phyloP scores from a whole-genome alignment of 208 protist genomes.

The Lotmaria passim region DNA sequence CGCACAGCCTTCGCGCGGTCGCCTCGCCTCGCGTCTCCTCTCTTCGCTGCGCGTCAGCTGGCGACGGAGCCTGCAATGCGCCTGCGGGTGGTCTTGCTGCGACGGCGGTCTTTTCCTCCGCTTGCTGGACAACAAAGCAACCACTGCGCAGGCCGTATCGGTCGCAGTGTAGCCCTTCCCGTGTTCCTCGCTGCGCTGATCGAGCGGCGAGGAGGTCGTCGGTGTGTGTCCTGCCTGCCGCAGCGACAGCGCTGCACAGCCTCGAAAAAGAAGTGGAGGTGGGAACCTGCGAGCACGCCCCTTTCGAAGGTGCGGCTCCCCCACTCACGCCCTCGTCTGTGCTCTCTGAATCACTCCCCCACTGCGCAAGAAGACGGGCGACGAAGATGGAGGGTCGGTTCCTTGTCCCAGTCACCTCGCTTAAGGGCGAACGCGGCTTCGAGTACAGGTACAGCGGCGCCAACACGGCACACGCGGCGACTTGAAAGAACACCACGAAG shows the following conservation, averaged over 20 bases:
- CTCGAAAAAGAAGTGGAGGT: neutral
- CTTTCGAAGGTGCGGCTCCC: neutral
- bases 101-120: neutral
- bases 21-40: slow-evolving; percentile 12
- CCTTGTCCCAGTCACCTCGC: neutral
- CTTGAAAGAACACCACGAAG: slow-evolving; percentile 21
- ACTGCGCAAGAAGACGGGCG: slow-evolving; percentile 1
- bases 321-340: neutral
- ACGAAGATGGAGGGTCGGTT: neutral
- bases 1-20: slow-evolving; percentile 20
- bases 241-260: neutral
- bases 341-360: too few relatives aligned
- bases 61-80: neutral
- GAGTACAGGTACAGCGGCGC: slow-evolving; percentile 34
- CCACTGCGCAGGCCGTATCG: slow-evolving; percentile 11
- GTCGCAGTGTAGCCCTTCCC: slow-evolving; percentile 6
- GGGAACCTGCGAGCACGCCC: neutral
- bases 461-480: slow-evolving; percentile 26
- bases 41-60: neutral
- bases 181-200: neutral
- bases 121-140: neutral
- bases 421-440: neutral
- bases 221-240: neutral
- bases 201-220: neutral
- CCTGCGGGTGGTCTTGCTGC: neutral